Evolutionary conservation across 2,329 filamentous ascomycete genomes (phyloP), one percentile per base, ranked within the genome.

Genomic region (Microcera coccophila): DNA sequence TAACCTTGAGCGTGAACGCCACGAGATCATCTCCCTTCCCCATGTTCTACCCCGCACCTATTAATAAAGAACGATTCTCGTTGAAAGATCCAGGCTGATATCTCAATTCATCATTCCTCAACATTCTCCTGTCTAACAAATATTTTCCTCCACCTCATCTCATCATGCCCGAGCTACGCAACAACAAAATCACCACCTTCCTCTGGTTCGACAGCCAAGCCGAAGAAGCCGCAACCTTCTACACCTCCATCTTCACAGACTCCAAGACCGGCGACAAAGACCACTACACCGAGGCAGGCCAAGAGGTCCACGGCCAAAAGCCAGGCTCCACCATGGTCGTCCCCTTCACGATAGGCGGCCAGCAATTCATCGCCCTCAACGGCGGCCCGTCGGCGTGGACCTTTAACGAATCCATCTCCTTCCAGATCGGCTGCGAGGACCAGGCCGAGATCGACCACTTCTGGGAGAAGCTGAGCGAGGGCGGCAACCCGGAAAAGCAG

Each of bases 391-490:
- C 47, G 4, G 43, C 60, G 3, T 68, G 65, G 61, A 61, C 62
- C 17, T 67, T 68, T 53, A 69, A 44, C 49, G 62, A 63, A 22
- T 68, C 71, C 26, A 52, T 72, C 16, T 71, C 67, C 1, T 65
- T 75, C 54, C 64, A 67, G 54, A 60, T 74, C 52, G 58, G 65
- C 36, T 73, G 71, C 60, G 62, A 65, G 33, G 59, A 67, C 52
- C 72, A 75, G 57, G 66, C 55, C 0, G 71, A 75, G 52, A 60
- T 75, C 17, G 71, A 75, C 44, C 63, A 71, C 48, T 74, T 68
- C 53, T 75, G 69, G 69, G 62, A 61, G 11, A 67, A 62, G 57
- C 61, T 75, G 19, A 47, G 59, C 8, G 65, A 67, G 37, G 70
- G 66, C 3, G 69, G 65, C 2, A 65, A 70, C 37, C 53, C 54